A percentile compares a stretch with the other conserved stretches of the same genome.
Conservation (phyloP, 257 asterid genomes). For the Leptodermis oblonga region DNA sequence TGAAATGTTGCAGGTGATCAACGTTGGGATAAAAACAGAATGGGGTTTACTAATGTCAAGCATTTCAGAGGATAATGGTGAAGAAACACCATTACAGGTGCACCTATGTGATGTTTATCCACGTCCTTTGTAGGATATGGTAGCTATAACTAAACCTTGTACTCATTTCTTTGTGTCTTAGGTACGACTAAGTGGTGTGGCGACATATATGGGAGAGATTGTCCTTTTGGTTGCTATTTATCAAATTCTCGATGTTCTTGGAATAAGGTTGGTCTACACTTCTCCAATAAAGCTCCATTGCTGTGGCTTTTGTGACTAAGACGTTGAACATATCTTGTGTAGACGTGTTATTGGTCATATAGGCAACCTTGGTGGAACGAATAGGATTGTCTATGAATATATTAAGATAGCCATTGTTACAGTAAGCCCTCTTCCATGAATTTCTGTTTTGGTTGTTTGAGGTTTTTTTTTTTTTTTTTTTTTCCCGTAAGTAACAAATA, state of each 20-base stretch:
- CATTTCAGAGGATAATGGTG: conserved; percentile 95
- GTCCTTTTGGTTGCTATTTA: conserved; percentile 77
- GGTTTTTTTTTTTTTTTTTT: background rate
- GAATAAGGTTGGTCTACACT: conserved; percentile 45
- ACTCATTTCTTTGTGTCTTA: conserved; percentile 24
- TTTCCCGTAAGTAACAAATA: background rate
- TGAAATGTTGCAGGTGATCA: conserved; percentile 54
- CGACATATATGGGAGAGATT: conserved; percentile 85
- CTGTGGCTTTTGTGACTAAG: conserved; percentile 1
- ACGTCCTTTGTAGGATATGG: background rate
- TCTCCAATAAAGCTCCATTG: conserved; percentile 13
- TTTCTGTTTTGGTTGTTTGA: background rate
- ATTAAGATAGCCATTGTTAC: conserved; percentile 84
- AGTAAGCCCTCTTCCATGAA: conserved; percentile 42
- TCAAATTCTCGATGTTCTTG: conserved; percentile 72
- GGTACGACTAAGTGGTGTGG: conserved; percentile 94
- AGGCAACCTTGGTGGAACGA: conserved; percentile 47
- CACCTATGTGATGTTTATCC: conserved; percentile 12
- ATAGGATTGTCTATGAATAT: conserved; percentile 69
- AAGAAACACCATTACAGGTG: conserved; percentile 99
- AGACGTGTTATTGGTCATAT: conserved; percentile 84
- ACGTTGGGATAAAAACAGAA: conserved; percentile 92
- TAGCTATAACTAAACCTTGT: background rate
- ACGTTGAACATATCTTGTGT: conserved; percentile 22
- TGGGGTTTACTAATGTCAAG: conserved; percentile 99